phyloP scores from a whole-genome alignment of 2,329 filamentous ascomycete genomes.

The Ophiostoma populinum region DNA sequence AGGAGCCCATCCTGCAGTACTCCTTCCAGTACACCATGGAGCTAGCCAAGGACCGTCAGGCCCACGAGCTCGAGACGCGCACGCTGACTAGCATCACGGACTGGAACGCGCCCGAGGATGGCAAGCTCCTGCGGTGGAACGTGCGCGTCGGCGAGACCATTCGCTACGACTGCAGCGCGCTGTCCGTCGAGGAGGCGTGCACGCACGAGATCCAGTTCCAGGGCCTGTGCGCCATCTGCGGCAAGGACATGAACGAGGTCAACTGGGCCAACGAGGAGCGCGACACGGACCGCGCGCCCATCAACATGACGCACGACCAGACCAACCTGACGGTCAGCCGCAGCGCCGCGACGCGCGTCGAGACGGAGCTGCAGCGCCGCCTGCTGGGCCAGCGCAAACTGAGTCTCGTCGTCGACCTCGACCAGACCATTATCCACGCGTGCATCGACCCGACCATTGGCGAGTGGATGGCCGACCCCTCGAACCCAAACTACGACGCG shows the following conservation, averaged over 20 bases:
- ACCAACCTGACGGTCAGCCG: conserved; percentile 71
- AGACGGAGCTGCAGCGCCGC: conserved; percentile 72
- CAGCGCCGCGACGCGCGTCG: conserved; percentile 61
- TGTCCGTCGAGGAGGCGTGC: conserved; percentile 80
- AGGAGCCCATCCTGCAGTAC: conserved; percentile 72
- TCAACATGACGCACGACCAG: conserved; percentile 91
- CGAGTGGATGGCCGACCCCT: conserved; percentile 81
- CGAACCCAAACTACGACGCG: conserved; percentile 79
- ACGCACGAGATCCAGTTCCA: conserved; percentile 81
- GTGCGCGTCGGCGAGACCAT: conserved; percentile 51
- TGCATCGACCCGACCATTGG: conserved; percentile 92
- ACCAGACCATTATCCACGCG: conserved; percentile 96
- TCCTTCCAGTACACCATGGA: conserved; percentile 65
- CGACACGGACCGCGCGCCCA: conserved; percentile 72
- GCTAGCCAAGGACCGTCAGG: conserved; percentile 45
- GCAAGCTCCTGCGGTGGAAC: conserved; percentile 60
- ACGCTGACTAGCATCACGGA: conserved; percentile 54
- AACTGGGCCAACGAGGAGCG: conserved; percentile 66
- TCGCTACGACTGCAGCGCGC: conserved; percentile 36
- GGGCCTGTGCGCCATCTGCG: conserved; percentile 80
- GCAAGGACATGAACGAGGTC: conserved; percentile 86
- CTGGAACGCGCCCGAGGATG: conserved; percentile 74
- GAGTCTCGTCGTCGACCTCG: conserved; percentile 86
- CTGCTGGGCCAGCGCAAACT: conserved; percentile 69
- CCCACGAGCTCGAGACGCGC: conserved; percentile 43